phyloP scores from a whole-genome alignment of 371 early-diverging fungal species.

The Sporodiniella umbellata region DNA sequence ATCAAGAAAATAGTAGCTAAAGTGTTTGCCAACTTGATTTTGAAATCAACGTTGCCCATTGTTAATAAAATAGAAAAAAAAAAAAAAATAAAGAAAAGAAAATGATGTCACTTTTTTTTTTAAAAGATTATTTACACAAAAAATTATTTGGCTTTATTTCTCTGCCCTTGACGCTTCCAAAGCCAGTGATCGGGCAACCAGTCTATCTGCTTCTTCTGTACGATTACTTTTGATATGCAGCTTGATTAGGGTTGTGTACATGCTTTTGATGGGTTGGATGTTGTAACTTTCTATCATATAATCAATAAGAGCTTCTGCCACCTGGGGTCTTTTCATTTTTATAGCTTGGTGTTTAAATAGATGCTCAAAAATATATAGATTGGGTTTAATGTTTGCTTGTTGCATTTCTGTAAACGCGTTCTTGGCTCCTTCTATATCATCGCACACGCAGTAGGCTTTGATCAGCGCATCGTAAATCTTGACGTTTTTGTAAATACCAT shows the following conservation, averaged over 20 bases:
- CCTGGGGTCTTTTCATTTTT: conserved; percentile 27
- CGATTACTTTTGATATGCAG: conserved; percentile 33
- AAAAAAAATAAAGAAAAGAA: conserved; percentile 6
- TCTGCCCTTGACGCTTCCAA: not conserved
- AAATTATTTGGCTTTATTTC: not conserved
- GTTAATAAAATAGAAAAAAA: not conserved
- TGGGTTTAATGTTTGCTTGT: conserved; percentile 27
- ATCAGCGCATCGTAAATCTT: conserved; percentile 34
- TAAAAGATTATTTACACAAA: not conserved
- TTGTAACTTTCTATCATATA: conserved; percentile 36
- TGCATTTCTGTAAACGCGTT: conserved; percentile 42
- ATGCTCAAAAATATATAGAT: conserved; percentile 36
- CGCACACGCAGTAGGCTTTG: conserved; percentile 35
- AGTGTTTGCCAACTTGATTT: conserved; percentile 40
- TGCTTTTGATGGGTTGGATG: conserved; percentile 28
- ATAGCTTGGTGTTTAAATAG: conserved; percentile 41
- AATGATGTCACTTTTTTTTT: conserved; percentile 1
- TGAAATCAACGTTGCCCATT: conserved; percentile 42
- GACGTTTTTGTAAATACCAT: conserved; percentile 19
- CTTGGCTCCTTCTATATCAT: conserved; percentile 30
- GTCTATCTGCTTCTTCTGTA: conserved; percentile 33
- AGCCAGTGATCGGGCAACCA: conserved; percentile 11
- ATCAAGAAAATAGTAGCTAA: conserved; percentile 36
- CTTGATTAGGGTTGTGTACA: conserved; percentile 39
- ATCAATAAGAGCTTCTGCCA: conserved; percentile 34